Conservation (phyloP, 257 asterid genomes). For the Fraxinus anomala region DNA sequence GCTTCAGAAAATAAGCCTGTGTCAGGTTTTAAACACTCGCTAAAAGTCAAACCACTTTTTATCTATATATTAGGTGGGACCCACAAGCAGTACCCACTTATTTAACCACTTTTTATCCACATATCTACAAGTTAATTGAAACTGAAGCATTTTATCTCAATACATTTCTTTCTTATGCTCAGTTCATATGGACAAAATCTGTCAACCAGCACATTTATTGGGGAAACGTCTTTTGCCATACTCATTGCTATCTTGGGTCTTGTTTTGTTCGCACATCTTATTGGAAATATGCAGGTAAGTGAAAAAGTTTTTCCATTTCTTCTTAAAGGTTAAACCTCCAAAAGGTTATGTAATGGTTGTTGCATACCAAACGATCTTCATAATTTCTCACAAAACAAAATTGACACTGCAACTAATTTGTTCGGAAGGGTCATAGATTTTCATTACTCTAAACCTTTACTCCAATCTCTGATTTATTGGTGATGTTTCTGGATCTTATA, state of each 20-base stretch:
- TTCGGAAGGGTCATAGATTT: background rate
- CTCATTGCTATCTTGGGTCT: conserved; percentile 90
- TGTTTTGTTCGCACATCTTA: conserved; percentile 83
- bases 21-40: too few relatives aligned
- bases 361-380: background rate
- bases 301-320: background rate
- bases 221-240: conserved; percentile 81
- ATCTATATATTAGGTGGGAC: too few relatives aligned
- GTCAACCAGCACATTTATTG: conserved; percentile 82
- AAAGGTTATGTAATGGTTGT: background rate
- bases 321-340: conserved; percentile 4
- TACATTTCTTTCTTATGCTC: conserved; percentile 21
- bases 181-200: conserved; percentile 93
- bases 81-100: too few relatives aligned
- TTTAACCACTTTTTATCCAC: too few relatives aligned
- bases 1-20: background rate
- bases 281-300: conserved; percentile 94
- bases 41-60: too few relatives aligned
- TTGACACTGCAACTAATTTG: background rate
- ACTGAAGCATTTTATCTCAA: conserved; percentile 9
- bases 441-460: background rate
- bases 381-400: background rate
- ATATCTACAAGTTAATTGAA: background rate
- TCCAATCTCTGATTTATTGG: background rate
- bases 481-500: background rate